Evolutionary conservation across 2,329 filamentous ascomycete genomes (phyloP).

Genomic region (Catunica adiposa): DNA sequence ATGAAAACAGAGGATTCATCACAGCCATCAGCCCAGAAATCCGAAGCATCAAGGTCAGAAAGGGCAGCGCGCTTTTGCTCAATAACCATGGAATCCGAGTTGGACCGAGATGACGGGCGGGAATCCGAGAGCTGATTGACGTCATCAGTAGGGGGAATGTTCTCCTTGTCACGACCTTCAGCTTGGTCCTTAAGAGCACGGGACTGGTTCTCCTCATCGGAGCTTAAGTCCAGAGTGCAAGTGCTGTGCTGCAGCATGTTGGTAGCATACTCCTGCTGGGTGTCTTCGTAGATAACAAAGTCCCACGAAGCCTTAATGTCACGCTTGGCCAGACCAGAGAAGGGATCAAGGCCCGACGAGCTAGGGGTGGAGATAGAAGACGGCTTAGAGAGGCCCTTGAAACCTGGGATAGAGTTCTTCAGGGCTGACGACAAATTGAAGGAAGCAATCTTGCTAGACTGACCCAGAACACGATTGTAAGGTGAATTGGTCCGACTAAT

Average conservation of each 20-base stretch:
- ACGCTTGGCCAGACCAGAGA: conserved; percentile 23
- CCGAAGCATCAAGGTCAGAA: conserved; percentile 47
- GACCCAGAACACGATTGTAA: conserved; percentile 32
- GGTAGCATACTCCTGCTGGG: conserved; percentile 74
- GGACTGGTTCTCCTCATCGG: conserved; percentile 59
- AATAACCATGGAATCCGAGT: conserved; percentile 38
- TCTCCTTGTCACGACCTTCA: conserved; percentile 72
- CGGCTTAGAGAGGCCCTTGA: conserved; percentile 27
- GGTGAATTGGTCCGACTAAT: conserved; percentile 58
- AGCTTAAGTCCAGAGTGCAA: conserved; percentile 71
- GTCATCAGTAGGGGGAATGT: conserved; percentile 60
- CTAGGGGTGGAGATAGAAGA: conserved; percentile 16
- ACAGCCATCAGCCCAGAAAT: conserved; percentile 51
- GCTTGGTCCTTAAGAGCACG: conserved; percentile 34
- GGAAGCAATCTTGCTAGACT: conserved; percentile 26
- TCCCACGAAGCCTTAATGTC: conserved; percentile 56
- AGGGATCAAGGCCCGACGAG: conserved; percentile 3
- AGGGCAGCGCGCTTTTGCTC: conserved; percentile 50
- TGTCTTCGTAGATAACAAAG: conserved; percentile 91
- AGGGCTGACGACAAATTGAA: conserved; percentile 78
- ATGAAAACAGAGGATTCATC: conserved; percentile 46
- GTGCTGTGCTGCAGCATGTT: conserved; percentile 88
- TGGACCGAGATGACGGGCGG: conserved; percentile 20
- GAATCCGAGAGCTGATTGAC: conserved; percentile 38
- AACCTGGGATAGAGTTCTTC: conserved; percentile 54